Percentiles rank a stretch among this genome's conserved stretches.
These are phyloP conservation scores for Kodamaea leandrae DNA, from an alignment of 805 yeast species.

Conservation along the genomic window DNA sequence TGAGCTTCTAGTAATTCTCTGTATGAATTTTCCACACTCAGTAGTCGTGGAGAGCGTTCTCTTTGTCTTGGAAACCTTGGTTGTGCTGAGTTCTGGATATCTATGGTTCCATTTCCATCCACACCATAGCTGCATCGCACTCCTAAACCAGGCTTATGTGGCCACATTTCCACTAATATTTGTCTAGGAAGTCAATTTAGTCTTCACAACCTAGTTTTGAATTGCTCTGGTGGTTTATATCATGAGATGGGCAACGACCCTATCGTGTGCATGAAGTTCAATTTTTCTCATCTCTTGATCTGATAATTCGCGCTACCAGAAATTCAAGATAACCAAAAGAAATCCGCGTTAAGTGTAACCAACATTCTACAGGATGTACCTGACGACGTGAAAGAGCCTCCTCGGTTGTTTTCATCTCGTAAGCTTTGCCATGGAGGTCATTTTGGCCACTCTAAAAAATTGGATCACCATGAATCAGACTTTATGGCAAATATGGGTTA, in stretches of 20 bases:
- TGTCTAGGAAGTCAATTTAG: background rate
- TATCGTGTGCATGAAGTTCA: background rate
- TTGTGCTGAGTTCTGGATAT: conserved; percentile 1
- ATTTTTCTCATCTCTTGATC: background rate
- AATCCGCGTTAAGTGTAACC: too few species aligned
- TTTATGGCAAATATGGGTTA: too few species aligned
- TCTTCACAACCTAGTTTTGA: background rate
- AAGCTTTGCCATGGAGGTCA: too few species aligned
- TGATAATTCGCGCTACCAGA: conserved; percentile 1
- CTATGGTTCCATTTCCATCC: conserved; percentile 13
- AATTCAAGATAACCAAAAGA: background rate
- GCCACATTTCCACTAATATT: conserved; percentile 15
- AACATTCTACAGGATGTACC: too few species aligned
- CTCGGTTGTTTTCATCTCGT: too few species aligned
- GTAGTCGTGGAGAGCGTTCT: conserved; percentile 7
- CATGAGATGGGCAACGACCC: conserved; percentile 1
- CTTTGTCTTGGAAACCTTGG: conserved; percentile 9
- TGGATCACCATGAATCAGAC: too few species aligned
- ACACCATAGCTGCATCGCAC: conserved; percentile 17
- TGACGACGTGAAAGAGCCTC: too few species aligned
- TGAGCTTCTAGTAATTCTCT: conserved; percentile 5
- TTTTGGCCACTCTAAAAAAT: too few species aligned
- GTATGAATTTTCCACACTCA: conserved; percentile 5
- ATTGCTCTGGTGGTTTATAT: background rate
- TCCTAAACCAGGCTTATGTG: conserved; percentile 17